These are phyloP conservation scores for Saccharomycopsis fodiens DNA, from an alignment of 805 yeast genomes.

Conservation along the genomic window DNA sequence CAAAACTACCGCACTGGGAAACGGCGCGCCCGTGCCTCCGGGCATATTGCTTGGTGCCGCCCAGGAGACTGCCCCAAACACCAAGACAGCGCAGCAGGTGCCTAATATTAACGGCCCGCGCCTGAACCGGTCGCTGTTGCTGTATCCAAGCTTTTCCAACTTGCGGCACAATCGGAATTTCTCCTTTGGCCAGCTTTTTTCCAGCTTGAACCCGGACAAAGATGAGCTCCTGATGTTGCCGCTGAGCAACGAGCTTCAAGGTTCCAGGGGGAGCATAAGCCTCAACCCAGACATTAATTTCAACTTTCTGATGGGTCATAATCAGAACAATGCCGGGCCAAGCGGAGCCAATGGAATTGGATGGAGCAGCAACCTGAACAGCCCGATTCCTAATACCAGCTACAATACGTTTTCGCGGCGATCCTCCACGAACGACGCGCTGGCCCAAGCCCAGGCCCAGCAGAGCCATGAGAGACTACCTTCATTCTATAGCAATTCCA, in stretches of 20 bases:
- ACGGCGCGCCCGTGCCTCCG: constrained; percentile 1
- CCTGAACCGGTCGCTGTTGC: constrained; percentile 1
- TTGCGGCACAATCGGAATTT: constrained; percentile 12
- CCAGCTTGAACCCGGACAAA: constrained; percentile 1
- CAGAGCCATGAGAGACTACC: constrained; percentile 1
- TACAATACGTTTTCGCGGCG: constrained; percentile 3
- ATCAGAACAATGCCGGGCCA: constrained; percentile 18
- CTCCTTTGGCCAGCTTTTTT: constrained; percentile 8
- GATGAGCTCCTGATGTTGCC: constrained; percentile 12
- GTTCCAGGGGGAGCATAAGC: not conserved
- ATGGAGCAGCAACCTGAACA: not conserved
- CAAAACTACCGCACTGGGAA: not conserved
- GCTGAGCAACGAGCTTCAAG: constrained; percentile 7
- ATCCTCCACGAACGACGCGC: constrained; percentile 5
- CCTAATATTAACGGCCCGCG: constrained; percentile 5
- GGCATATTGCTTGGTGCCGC: not conserved
- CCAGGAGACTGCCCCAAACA: not conserved
- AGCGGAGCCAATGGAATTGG: not conserved
- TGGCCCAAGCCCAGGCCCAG: constrained; percentile 3
- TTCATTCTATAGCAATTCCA: not conserved
- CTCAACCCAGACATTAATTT: constrained; percentile 15
- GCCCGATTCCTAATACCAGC: constrained; percentile 5
- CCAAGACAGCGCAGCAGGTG: not conserved
- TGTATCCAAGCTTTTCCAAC: not conserved
- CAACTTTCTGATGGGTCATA: constrained; percentile 1